Base-by-base conservation (phyloP, 2,329 filamentous ascomycete species). In the Fusarium sublunatum region DNA sequence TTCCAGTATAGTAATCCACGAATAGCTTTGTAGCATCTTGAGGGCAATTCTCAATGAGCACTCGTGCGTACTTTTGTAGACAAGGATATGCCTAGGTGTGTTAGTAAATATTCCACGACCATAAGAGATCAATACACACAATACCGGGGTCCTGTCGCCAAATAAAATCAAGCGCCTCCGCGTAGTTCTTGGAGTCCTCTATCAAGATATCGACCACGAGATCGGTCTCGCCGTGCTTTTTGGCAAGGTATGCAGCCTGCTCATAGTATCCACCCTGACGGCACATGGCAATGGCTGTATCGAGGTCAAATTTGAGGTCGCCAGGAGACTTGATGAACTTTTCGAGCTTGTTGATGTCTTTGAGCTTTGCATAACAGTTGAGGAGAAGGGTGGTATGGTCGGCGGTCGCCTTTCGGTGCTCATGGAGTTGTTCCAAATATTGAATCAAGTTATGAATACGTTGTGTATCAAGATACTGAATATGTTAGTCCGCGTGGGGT, bases 281-380 rank as follows among this genome's bases (percentile, higher is more conserved):
- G 73, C 95, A 99, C 93, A 99, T 97, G 2, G 90, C 88, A 64
- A 99, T 99, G 12, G 95, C 95, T 1, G 95, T 99, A 67, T 99
- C 95, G 3, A 98, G 83, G 74, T 99, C 95, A 71, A 99, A 99
- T 71, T 96, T 97, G 38, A 97, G 84, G 69, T 97, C 93, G 3
- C 91, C 93, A 0, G 94, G 93, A 26, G 93, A 93, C 73, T 96
- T 96, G 78, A 99, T 99, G 68, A 99, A 99, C 24, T 91, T 90
- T 72, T 99, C 94, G 7, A 99, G 83, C 78, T 99, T 99, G 53
- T 93, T 91, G 6, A 97, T 94, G 73, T 99, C 95, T 75, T 99
- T 99, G 13, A 98, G 81, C 73, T 99, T 99, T 1, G 95, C 95
- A 73, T 99, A 99, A 77, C 95, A 99, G 74, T 99, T 99, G 39